Evolutionary conservation across 495 filamentous ascomycete genomes (phyloP), one percentile per base, ranked within the genome.

Genomic region (Ascobolus immersus): DNA sequence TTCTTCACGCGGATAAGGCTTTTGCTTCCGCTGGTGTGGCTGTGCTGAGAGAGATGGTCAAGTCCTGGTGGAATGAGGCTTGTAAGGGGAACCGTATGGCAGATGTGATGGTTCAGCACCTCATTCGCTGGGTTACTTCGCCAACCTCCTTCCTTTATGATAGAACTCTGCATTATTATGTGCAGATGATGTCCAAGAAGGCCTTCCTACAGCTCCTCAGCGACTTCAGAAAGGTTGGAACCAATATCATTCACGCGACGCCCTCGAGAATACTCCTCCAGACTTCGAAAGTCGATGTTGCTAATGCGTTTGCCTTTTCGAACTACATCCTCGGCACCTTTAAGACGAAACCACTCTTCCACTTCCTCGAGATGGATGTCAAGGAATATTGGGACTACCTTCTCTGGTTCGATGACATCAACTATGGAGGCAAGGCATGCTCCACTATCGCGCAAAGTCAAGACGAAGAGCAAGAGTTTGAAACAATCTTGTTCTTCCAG

Each of bases 321-420:
- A 76, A 94, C 49, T 99, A 94, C 53, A 90, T 94, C 30, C 57
- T 94, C 38, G 92, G 92, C 57, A 84, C 81, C 12, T 89, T 99
- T 52, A 77, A 86, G 45, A 70, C 70, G 15, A 94, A 92, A 45
- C 81, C 86, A 0, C 64, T 90, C 0, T 99, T 99, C 59, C 75
- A 90, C 50, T 99, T 99, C 53, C 71, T 99, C 31, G 89, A 99
- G 43, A 62, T 99, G 7, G 77, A 93, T 42, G 90, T 99, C 50
- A 91, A 82, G 44, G 86, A 99, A 50, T 99, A 94, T 50, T 99
- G 86, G 86, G 86, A 99, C 48, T 94, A 93, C 51, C 69, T 99
- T 0, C 71, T 91, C n/a, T 99, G 86, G 86, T 93, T 93, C 40
- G 86, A 99, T 50, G 81, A 91, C 54, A 86, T 81, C 57, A 99